Evolutionary conservation across 495 filamentous ascomycete species (phyloP).

Genomic region (Wilcoxina mikolae): DNA sequence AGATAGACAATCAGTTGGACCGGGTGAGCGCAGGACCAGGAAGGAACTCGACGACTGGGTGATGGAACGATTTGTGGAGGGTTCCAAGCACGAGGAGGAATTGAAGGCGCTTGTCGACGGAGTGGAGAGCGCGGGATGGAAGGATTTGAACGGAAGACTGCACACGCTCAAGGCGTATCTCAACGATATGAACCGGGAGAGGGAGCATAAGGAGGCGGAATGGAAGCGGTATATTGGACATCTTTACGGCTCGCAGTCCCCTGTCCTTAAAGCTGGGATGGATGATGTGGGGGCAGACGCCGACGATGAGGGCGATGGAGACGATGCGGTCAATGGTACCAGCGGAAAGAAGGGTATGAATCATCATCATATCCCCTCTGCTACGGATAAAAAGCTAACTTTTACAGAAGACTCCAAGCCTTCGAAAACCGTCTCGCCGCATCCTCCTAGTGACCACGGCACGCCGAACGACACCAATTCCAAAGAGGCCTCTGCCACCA

Average conservation of each 20-base stretch:
- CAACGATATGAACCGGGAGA: conserved; percentile 18
- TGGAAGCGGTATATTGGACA: conserved; percentile 11
- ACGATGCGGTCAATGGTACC: background rate
- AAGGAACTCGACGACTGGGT: conserved; percentile 20
- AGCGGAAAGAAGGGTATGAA: background rate
- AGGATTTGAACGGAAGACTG: conserved; percentile 13
- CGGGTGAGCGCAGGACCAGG: background rate
- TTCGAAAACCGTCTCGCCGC: background rate
- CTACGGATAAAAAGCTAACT: background rate
- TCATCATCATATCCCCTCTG: background rate
- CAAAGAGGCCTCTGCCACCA: too few species aligned
- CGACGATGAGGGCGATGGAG: background rate
- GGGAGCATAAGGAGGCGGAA: conserved; percentile 17
- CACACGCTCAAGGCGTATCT: conserved; percentile 21
- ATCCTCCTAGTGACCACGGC: background rate
- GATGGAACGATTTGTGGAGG: conserved; percentile 14
- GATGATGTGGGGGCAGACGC: too few species aligned
- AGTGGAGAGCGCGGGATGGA: conserved; percentile 15
- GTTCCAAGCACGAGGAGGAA: conserved; percentile 18
- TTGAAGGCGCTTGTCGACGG: conserved; percentile 18
- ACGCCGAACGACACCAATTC: background rate
- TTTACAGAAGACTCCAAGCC: background rate
- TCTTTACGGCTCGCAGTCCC: background rate
- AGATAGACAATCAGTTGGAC: background rate
- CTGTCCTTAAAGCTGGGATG: too few species aligned